Evolutionary conservation across 352 stramenopile genomes (phyloP), one percentile per base, ranked within the genome.

Genomic region (Phytophthora syringae): DNA sequence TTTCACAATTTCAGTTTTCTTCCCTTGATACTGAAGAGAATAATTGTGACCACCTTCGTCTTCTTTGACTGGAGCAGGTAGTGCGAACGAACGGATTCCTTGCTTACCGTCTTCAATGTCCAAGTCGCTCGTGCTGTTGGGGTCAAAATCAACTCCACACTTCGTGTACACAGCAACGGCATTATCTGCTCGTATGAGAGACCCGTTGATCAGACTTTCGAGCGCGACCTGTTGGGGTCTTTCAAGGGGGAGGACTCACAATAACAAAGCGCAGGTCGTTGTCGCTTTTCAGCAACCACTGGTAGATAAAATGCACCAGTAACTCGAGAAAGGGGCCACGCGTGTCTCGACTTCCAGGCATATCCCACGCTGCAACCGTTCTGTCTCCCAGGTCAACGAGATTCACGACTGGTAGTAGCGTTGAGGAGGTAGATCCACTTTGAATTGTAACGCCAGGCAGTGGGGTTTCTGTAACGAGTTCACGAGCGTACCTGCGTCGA

Each of bases 101-200:
- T 34, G 34, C 21, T 70, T 74, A 21, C 3, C 50, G 27, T 57
- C 34, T 3, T 52, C 13, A 18, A 66, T 48, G 4, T 74, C 43
- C n/a, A 74, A 53, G 21, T 66, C 64, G 7, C 39, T 39, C 5
- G 59, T 64, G 18, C 45, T 69, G 0, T 32, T 20, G 9, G 65
- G 60, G 30, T 74, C 60, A 15, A 74, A 74, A 6, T 74, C 60
- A 9, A 4, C 25, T 16, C 50, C 37, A 21, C 65, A 66, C 53
- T 74, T 70, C 5, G 65, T 74, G 49, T 74, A 70, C 10, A 74
- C 43, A 18, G 70, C n/a, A 10, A 74, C 36, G n/a, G 60, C 39
- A 20, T 74, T 70, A 2, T 74, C 65, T 25, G 30, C 27, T 15
- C n/a, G 40, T 45, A 70, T 52, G 6, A 74, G 59, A 5, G 65